These are phyloP conservation scores for Ploettnerulaceae sp. DNA, from an alignment of 2,329 filamentous ascomycete species.

Conservation along the genomic window DNA sequence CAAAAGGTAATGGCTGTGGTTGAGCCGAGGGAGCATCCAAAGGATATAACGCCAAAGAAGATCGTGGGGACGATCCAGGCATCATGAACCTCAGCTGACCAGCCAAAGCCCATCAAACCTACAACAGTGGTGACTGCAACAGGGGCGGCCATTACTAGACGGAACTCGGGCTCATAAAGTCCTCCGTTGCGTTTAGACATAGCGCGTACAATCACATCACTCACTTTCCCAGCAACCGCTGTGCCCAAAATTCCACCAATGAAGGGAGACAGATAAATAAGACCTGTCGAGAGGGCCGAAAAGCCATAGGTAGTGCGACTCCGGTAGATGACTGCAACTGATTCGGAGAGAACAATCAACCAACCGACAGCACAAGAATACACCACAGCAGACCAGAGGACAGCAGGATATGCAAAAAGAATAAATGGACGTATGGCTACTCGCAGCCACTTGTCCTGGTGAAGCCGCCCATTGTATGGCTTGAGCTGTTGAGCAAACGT, in stretches of 20 bases:
- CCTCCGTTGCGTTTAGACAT: conserved; percentile 87
- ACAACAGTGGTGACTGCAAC: conserved; percentile 73
- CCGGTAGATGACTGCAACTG: conserved; percentile 75
- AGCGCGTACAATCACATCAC: conserved; percentile 74
- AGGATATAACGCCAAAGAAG: conserved; percentile 89
- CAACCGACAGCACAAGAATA: conserved; percentile 89
- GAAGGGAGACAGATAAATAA: conserved; percentile 88
- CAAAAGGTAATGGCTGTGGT: conserved; percentile 93
- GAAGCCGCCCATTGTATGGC: conserved; percentile 73
- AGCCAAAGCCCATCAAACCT: conserved; percentile 94
- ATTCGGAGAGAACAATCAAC: conserved; percentile 92
- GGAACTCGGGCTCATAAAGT: conserved; percentile 90
- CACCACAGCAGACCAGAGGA: conserved; percentile 81
- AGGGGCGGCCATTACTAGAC: conserved; percentile 80
- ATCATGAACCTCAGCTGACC: conserved; percentile 72
- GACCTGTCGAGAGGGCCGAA: conserved; percentile 69
- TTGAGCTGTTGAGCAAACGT: conserved; percentile 71
- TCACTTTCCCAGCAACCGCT: conserved; percentile 81
- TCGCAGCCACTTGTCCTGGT: conserved; percentile 72
- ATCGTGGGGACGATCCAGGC: conserved; percentile 88
- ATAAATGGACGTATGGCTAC: conserved; percentile 78
- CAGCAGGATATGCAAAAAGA: conserved; percentile 79
- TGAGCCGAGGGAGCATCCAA: conserved; percentile 84
- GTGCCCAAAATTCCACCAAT: conserved; percentile 87
- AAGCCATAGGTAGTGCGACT: conserved; percentile 70